phyloP scores from a whole-genome alignment of 495 filamentous ascomycete genomes.

The Aspergillus steynii region DNA sequence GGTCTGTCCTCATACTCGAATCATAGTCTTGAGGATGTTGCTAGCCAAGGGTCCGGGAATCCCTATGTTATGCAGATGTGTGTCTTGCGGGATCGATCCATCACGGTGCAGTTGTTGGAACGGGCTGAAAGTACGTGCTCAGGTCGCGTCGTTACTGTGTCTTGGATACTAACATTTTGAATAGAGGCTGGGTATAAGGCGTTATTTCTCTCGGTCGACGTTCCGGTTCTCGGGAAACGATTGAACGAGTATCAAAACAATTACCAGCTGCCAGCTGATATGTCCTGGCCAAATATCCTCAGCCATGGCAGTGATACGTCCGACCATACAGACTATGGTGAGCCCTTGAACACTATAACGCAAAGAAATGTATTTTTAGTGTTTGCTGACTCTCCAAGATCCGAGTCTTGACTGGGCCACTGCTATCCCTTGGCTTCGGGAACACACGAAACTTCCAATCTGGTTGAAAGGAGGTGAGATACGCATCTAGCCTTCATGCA shows the following conservation, averaged over 20 bases:
- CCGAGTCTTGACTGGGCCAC: constrained; percentile 75
- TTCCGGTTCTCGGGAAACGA: constrained; percentile 73
- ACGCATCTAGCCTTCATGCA: not conserved
- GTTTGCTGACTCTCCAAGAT: constrained; percentile 43
- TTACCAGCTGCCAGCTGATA: constrained; percentile 40
- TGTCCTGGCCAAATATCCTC: constrained; percentile 35
- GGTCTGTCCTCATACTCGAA: constrained; percentile 56
- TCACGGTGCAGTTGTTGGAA: constrained; percentile 81
- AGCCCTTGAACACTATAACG: constrained; percentile 45
- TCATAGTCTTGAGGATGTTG: constrained; percentile 52
- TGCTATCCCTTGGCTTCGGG: constrained; percentile 83
- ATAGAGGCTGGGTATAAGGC: constrained; percentile 78
- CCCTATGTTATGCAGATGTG: constrained; percentile 74
- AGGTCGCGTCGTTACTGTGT: constrained; percentile 22
- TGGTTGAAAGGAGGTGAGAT: constrained; percentile 75
- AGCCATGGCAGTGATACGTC: constrained; percentile 30
- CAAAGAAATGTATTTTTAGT: constrained; percentile 21
- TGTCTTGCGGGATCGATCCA: constrained; percentile 84
- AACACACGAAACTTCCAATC: constrained; percentile 87
- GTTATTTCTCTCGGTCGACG: constrained; percentile 92
- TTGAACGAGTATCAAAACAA: constrained; percentile 48
- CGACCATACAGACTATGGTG: constrained; percentile 34
- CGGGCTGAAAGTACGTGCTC: constrained; percentile 67
- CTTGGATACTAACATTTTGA: constrained; percentile 1
- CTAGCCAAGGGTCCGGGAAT: constrained; percentile 37